Evolutionary conservation across 208 protist species (phyloP), one percentile per base, ranked within the genome.

Genomic region (Trypanosoma theileri): DNA sequence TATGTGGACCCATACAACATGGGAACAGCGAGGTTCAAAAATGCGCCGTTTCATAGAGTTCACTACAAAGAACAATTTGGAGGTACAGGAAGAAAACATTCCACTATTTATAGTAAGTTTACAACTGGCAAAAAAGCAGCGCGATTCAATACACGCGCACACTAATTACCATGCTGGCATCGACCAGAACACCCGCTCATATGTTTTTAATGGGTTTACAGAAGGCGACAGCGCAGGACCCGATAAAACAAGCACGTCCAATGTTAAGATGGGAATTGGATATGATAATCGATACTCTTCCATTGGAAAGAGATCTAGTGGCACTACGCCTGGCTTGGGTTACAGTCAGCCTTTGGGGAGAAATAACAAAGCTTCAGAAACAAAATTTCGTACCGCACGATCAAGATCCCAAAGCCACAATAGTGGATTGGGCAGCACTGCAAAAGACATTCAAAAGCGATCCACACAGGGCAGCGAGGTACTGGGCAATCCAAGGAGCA

Each of bases 201-300:
- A 56, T 66, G 46, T 56, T 41, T 31, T 42, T 66, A 22, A 1
- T 17, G 13, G 48, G 42, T 11, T 22, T 66, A 0, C 61, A 56
- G 22, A 41, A 26, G 21, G 26, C 11, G 17, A 48, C 48, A 11
- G 61, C 48, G 7, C 21, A 16, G 19, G 41, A 42, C 7, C 61
- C 48, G 9, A 66, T 66, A n/a, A 66, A 66, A 44, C 61, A 56
- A 31, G 61, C 61, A 21, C 11, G 40, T n/a, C 52, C 63, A 10
- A 60, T 58, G 63, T 12, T 46, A n/a, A 22, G 35, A 24, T 69
- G 61, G 45, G 48, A 67, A 45, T 46, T 58, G 22, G 61, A 46
- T 44, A 8, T 67, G 13, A 45, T 67, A 19, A 58, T 4, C 51
- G n/a, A 57, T 46, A 51, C 31, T 1, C 4, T 31, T 12, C 3